These are phyloP conservation scores for Trichosporon coremiiforme DNA, from an alignment of 1,284 basidiomycete genomes.

Conservation along the genomic window DNA sequence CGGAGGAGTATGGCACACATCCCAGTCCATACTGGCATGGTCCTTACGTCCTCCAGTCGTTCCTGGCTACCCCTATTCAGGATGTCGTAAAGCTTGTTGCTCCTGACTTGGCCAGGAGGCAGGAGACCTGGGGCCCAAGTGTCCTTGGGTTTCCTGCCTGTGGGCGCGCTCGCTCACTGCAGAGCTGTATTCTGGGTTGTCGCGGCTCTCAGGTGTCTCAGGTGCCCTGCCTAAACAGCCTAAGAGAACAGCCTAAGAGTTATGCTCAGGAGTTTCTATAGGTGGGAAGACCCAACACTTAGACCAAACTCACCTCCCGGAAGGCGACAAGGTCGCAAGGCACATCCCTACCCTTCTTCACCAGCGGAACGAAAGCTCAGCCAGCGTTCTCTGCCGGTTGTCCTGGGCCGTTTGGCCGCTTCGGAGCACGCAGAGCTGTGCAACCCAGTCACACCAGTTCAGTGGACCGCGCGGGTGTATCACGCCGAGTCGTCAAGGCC, in stretches of 20 bases:
- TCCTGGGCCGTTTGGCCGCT: neutral
- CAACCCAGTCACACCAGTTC: neutral
- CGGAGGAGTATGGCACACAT: neutral
- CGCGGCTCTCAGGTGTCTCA: neutral
- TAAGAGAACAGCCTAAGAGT: constrained; percentile 1
- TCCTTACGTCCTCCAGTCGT: neutral
- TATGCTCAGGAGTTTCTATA: constrained; percentile 1
- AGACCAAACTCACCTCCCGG: constrained; percentile 12
- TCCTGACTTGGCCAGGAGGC: neutral
- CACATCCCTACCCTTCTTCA: neutral
- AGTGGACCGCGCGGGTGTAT: neutral
- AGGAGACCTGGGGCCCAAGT: constrained; percentile 2
- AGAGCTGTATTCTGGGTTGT: neutral
- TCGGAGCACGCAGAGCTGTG: neutral
- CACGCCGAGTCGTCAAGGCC: neutral
- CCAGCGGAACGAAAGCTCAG: neutral
- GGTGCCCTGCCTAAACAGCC: neutral
- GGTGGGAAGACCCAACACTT: constrained; percentile 9
- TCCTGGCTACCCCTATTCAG: constrained; percentile 12
- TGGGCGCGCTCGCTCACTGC: neutral
- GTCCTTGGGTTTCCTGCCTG: constrained; percentile 3
- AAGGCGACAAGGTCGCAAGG: constrained; percentile 10
- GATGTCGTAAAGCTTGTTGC: constrained; percentile 14
- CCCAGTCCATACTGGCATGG: neutral
- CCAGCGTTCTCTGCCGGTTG: neutral